These are phyloP conservation scores for Chaetomium olivaceum DNA, from an alignment of 2,329 filamentous ascomycete species.

Conservation along the genomic window DNA sequence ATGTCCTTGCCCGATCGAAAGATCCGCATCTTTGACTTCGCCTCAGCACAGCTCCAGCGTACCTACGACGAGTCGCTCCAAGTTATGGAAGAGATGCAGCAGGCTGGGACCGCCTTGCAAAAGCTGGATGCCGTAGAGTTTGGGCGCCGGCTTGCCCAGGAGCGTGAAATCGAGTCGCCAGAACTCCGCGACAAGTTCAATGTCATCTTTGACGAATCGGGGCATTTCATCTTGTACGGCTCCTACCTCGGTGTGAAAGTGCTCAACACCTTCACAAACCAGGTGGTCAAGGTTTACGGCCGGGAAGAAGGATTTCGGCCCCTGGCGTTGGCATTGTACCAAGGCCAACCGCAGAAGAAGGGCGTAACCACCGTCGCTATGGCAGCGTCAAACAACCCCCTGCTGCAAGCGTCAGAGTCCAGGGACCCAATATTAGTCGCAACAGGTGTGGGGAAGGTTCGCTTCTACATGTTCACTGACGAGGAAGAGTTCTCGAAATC, in stretches of 20 bases:
- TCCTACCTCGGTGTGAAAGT: slow-evolving; percentile 92
- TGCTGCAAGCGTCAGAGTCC: slow-evolving; percentile 87
- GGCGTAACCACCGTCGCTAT: slow-evolving; percentile 91
- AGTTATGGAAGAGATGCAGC: slow-evolving; percentile 91
- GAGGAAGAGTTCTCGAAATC: slow-evolving; percentile 80
- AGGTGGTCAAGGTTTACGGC: slow-evolving; percentile 85
- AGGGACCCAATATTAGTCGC: slow-evolving; percentile 85
- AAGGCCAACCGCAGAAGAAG: slow-evolving; percentile 94
- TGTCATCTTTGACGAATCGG: slow-evolving; percentile 92
- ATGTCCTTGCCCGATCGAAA: slow-evolving; percentile 93
- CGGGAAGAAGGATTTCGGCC: slow-evolving; percentile 86
- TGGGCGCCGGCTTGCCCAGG: slow-evolving; percentile 79
- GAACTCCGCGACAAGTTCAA: slow-evolving; percentile 71
- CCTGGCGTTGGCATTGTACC: slow-evolving; percentile 82
- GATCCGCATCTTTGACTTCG: slow-evolving; percentile 90
- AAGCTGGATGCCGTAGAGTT: slow-evolving; percentile 91
- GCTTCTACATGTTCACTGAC: slow-evolving; percentile 99
- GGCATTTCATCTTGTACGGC: slow-evolving; percentile 92
- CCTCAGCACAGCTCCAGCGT: slow-evolving; percentile 80
- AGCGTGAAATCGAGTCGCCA: slow-evolving; percentile 78
- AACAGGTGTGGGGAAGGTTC: slow-evolving; percentile 81
- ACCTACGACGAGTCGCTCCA: slow-evolving; percentile 94
- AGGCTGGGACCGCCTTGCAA: slow-evolving; percentile 79
- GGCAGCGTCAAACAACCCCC: slow-evolving; percentile 91
- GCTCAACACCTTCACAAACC: slow-evolving; percentile 92